Conservation (phyloP, 192 early-diverging fungal genomes). For the Paraglomus occultum region DNA sequence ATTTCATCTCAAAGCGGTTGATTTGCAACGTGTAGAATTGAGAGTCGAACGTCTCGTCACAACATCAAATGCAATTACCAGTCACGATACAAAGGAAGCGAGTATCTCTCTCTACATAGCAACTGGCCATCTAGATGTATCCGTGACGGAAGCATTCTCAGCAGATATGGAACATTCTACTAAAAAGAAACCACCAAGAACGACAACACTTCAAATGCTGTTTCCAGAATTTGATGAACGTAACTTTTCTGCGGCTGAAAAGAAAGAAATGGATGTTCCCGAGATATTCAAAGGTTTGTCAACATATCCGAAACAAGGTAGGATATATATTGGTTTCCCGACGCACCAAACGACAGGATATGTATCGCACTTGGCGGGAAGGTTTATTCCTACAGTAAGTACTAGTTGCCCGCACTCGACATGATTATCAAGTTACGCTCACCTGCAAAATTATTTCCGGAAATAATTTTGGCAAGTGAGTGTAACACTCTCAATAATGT, state of each 20-base stretch:
- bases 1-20: conserved; percentile 63
- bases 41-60: conserved; percentile 44
- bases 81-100: conserved; percentile 34
- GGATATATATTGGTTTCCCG: conserved; percentile 87
- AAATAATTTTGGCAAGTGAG: too few species aligned
- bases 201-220: conserved; percentile 67
- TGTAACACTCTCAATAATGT: too few species aligned
- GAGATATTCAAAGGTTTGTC: conserved; percentile 74
- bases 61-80: not conserved
- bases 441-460: too few species aligned
- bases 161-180: conserved; percentile 84
- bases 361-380: conserved; percentile 70
- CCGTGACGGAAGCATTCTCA: conserved; percentile 48
- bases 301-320: conserved; percentile 73
- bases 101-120: conserved; percentile 73
- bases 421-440: too few species aligned
- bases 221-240: conserved; percentile 76
- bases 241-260: conserved; percentile 53
- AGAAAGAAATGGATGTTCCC: conserved; percentile 11
- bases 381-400: conserved; percentile 80
- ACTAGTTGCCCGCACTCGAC: too few species aligned
- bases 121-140: conserved; percentile 56
- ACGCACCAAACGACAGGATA: conserved; percentile 91
- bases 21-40: conserved; percentile 54
- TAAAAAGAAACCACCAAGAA: conserved; percentile 78